Base-by-base conservation (phyloP, 176 grass and related monocot species). In the Musa troglodytarum region DNA sequence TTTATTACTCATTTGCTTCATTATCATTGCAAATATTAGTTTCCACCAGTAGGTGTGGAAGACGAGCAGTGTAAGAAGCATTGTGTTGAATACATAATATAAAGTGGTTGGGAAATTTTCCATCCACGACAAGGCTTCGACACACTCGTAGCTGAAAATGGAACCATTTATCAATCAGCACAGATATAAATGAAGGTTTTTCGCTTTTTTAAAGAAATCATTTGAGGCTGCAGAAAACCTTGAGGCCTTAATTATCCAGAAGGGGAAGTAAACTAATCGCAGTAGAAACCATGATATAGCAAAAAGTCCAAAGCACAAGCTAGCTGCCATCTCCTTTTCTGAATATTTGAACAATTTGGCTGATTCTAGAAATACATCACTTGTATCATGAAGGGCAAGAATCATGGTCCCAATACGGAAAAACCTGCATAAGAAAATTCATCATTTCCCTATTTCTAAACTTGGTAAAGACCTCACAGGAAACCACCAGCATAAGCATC, bases 1-100 rank as follows among this genome's bases (percentile, higher is more conserved):
- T 86, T 76, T 99, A 78, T 99, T 99, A 78, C 72, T 89, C 88
- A 94, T 66, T 77, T 99, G 96, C 76, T 63, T 95, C 77, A 84
- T 88, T 80, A 99, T 92, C 96, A 99, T 99, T 80, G 79, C 79
- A 73, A 84, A 95, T 83, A 99, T 99, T 72, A 99, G 96, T 78
- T 94, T 99, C 85, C 96, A 73, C 96, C 96, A 99, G 81, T 99
- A 99, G 16, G 92, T 72, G 81, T 99, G 96, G 84, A 94, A 99
- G 63, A 94, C 91, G 80, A 94, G 85, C 65, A 99, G 82, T 13
- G 88, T 99, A 71, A 99, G 84, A 78, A 99, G 96, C 96, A 99
- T 99, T 53, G 96, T 94, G 80, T 99, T 99, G 77, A 89, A 89
- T 65, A 86, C 54, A 24, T 99, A 99, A 87, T 99, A 99, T 63